Base-by-base conservation (phyloP, 2,329 filamentous ascomycete species). In the Talaromyces sp. region DNA sequence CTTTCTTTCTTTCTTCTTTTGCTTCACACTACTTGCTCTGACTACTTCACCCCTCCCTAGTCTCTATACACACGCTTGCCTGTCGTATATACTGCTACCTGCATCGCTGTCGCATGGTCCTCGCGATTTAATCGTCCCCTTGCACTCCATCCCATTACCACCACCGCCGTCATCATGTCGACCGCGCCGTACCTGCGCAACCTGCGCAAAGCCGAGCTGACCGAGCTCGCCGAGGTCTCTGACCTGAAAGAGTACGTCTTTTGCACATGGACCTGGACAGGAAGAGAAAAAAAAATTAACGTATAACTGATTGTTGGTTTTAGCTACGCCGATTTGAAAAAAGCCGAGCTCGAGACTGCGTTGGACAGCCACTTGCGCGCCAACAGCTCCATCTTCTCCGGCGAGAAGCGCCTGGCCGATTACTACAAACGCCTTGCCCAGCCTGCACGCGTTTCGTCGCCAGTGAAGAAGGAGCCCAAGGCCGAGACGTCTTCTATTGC, bases 131-230 rank as follows among this genome's bases (percentile, higher is more conserved):
- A 70, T 57, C 60, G 60, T 59, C 59, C 50, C 33, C 59, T 59
- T 50, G 28, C 54, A 57, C 59, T 62, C 64, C 69, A 31, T 0
- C 7, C 14, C 27, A 57, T 50, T 57, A 42, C 42, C 50, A 52
- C 40, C 42, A 23, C 27, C 23, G 30, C 51, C 53, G 56, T 52
- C 61, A 62, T 56, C 69, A 83, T 73, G 69, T 78, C 79, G 69
- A 79, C 78, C 68, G 86, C 89, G 72, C 85, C 87, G 68, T 96
- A 90, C 86, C 83, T 96, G 73, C 85, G 88, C 76, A 84, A 85
- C 75, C 90, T 95, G 83, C 89, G 90, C 81, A 96, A 96, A 83
- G 83, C 82, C 69, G 91, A 94, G 66, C 85, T 96, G 61, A 76
- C 86, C 68, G 88, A 90, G 65, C 82, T 96, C 65, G 91, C 91